Base-by-base conservation (phyloP, 805 yeast genomes). In the Zygosaccharomyces lentus region DNA sequence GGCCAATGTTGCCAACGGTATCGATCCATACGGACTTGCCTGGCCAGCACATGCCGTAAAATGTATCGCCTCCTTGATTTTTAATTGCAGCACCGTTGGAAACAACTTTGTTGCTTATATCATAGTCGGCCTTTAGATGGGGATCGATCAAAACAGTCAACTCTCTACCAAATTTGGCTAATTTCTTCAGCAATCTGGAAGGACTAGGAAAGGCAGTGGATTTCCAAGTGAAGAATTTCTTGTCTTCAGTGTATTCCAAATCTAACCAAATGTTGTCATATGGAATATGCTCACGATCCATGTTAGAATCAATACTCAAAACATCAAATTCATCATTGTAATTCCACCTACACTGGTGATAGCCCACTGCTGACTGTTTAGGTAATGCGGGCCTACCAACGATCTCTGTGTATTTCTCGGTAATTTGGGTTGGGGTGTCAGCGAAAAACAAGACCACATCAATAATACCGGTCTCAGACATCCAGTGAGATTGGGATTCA, bases 281-380 rank as follows among this genome's bases (percentile, higher is more conserved):
- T 2, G 98, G 97, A 47, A 93, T 80, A 36, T 72, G 76, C 56
- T 78, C 62, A 48, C 75, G 71, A 63, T 91, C 98, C 75, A 93
- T 83, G 46, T 78, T 74, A 1, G 72, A 62, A 52, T 77, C 76
- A 10, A 93, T 84, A 6, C 73, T 79, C n/a, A 88, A 65, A 1
- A 93, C 91, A 65, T 93, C 99, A 9, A 74, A 73, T 59, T 87
- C 90, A 56, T 85, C 90, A 61, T 87, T 87, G 68, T 93, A 93
- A 64, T 93, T 93, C 99, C 99, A 93, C 59, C 98, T 77, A 61
- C 96, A 91, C 66, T 93, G 99, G 61, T 93, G 98, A 61, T 93
- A 87, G 0, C 96, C 98, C 10, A 89, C 64, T 0, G 96, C 73
- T 57, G 89, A 85, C 35, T 82, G 52, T 52, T 80, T 84, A 1